Evolutionary conservation across 2,329 filamentous ascomycete species (phyloP).

Genomic region (Aspergillus novofumigatus): DNA sequence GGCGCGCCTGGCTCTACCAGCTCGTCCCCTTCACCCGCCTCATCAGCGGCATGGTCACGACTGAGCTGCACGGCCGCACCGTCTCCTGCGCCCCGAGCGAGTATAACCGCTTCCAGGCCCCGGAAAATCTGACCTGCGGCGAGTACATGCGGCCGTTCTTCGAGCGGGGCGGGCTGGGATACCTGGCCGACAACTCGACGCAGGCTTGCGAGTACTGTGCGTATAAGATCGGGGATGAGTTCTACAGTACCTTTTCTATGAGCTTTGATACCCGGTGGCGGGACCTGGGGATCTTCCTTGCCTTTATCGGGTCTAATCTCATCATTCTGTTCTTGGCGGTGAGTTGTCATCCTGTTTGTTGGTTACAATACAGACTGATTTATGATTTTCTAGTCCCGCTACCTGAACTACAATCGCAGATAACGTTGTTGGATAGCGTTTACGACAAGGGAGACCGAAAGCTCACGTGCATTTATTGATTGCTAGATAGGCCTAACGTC

Average conservation of each 20-base stretch:
- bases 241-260: constrained; percentile 65
- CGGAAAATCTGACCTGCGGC: constrained; percentile 63
- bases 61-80: constrained; percentile 63
- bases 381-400: constrained; percentile 32
- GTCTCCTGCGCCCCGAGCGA: constrained; percentile 62
- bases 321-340: constrained; percentile 58
- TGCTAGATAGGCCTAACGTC: not conserved
- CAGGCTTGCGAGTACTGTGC: constrained; percentile 75
- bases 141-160: constrained; percentile 74
- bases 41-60: constrained; percentile 74
- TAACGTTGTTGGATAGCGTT: constrained; percentile 14
- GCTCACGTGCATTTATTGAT: not conserved
- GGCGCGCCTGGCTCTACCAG: constrained; percentile 76
- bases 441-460: too few species aligned
- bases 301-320: constrained; percentile 74
- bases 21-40: constrained; percentile 79
- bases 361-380: not conserved
- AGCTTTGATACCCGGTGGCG: constrained; percentile 69
- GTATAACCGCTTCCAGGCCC: constrained; percentile 65
- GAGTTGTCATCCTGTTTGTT: too few species aligned
- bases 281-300: constrained; percentile 72
- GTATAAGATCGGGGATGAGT: constrained; percentile 74
- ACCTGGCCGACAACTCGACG: constrained; percentile 64
- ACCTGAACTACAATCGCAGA: constrained; percentile 45
- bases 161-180: constrained; percentile 62